Conservation (phyloP, 208 protist species). For the Lotmaria passim region DNA sequence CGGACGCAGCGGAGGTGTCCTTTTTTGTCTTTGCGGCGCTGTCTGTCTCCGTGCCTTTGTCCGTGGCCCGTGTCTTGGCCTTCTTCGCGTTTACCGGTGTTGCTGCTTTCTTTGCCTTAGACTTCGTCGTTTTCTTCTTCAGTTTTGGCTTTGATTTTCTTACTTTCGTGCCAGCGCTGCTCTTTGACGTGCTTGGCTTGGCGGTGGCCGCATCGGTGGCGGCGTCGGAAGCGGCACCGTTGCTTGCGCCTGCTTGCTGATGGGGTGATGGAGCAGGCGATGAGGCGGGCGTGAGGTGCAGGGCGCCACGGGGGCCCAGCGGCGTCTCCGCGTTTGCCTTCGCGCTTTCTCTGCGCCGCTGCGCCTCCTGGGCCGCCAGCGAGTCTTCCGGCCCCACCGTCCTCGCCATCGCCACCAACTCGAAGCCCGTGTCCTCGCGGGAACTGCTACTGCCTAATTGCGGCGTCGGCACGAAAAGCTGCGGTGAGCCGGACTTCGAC, state of each 20-base stretch:
- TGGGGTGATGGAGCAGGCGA: background rate
- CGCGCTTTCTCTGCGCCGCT: constrained; percentile 2
- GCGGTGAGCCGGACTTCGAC: constrained; percentile 2
- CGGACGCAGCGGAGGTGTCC: background rate
- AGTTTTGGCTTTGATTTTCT: too few relatives aligned
- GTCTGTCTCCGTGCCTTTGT: background rate
- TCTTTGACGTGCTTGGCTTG: background rate
- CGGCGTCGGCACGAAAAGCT: constrained; percentile 8
- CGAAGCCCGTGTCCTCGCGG: background rate
- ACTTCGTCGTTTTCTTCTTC: constrained; percentile 1
- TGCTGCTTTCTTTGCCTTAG: background rate
- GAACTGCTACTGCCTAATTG: too few relatives aligned
- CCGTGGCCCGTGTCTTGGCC: background rate
- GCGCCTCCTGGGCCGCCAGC: constrained; percentile 16
- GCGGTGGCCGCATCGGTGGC: background rate
- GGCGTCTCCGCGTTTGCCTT: background rate
- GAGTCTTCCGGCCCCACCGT: constrained; percentile 22
- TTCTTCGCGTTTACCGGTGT: too few relatives aligned
- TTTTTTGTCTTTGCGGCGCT: too few relatives aligned
- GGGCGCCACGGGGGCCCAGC: background rate
- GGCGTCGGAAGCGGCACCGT: too few relatives aligned
- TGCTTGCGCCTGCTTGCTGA: background rate
- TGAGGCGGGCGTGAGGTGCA: background rate
- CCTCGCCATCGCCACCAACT: constrained; percentile 15
- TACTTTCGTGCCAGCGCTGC: background rate